Conservation (phyloP, 1,139 yeast genomes). For the Candida dubliniensis region DNA sequence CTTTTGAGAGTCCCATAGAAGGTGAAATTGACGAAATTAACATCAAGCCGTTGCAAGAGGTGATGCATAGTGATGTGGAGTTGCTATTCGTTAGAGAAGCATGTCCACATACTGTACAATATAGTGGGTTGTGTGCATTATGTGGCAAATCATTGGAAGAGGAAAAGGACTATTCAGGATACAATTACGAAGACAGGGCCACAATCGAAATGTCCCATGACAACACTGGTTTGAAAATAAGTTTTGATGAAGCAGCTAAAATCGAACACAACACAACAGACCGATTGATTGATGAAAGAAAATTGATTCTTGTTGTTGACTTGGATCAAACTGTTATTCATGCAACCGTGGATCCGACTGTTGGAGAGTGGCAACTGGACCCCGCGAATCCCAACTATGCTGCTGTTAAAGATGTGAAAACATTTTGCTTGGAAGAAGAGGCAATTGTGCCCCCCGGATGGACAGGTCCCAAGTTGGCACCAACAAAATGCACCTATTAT, state of each 20-base stretch:
- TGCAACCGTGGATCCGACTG: conserved; percentile 97
- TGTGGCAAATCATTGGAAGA: conserved; percentile 88
- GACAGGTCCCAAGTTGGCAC: conserved; percentile 58
- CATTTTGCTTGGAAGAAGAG: conserved; percentile 78
- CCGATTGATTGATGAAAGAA: conserved; percentile 60
- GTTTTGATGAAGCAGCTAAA: conserved; percentile 81
- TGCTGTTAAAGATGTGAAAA: conserved; percentile 76
- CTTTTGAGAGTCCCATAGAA: conserved; percentile 80
- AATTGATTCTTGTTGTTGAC: conserved; percentile 89
- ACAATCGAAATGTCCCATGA: conserved; percentile 90
- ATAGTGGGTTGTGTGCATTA: conserved; percentile 91
- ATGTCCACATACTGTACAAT: conserved; percentile 92
- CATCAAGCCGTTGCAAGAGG: conserved; percentile 59
- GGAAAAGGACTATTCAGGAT: conserved; percentile 77
- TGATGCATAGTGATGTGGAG: conserved; percentile 49
- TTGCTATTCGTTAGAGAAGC: conserved; percentile 71
- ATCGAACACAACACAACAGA: conserved; percentile 70
- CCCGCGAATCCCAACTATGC: conserved; percentile 81
- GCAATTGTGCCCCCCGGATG: conserved; percentile 57
- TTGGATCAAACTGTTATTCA: conserved; percentile 97
- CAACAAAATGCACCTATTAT: conserved; percentile 77
- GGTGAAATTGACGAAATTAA: conserved; percentile 60
- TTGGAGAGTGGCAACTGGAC: conserved; percentile 93
- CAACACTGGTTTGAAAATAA: conserved; percentile 79
- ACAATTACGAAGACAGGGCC: conserved; percentile 71